Percentiles rank a stretch among this genome's conserved stretches.
Evolutionary conservation across 1,284 basidiomycete species (phyloP).

Genomic region (Microbotryum lychnidis-dioicae): DNA sequence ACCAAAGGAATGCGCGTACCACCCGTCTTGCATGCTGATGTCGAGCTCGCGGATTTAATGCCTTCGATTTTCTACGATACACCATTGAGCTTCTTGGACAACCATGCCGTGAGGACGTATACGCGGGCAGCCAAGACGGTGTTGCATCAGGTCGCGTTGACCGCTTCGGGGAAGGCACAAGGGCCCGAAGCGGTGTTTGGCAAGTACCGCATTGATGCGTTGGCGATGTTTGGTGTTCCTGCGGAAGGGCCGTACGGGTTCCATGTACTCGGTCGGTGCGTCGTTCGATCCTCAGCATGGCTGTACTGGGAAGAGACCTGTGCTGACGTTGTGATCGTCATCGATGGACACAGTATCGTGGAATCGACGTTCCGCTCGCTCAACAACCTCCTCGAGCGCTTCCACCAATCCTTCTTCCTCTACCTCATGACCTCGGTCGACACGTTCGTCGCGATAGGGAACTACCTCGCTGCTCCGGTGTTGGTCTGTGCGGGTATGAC

Average conservation of each 20-base stretch:
- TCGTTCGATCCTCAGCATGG: neutral
- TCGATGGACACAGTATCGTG: slow-evolving; percentile 49
- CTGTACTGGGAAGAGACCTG: neutral
- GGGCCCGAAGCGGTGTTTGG: slow-evolving; percentile 46
- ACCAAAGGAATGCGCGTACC: slow-evolving; percentile 64
- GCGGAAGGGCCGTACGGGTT: slow-evolving; percentile 91
- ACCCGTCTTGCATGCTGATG: slow-evolving; percentile 54
- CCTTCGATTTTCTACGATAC: neutral
- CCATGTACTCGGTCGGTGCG: slow-evolving; percentile 75
- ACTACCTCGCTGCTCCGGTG: slow-evolving; percentile 75
- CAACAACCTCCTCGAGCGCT: slow-evolving; percentile 85
- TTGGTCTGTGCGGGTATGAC: slow-evolving; percentile 73
- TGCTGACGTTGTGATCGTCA: neutral
- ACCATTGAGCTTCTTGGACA: neutral
- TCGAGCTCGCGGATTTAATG: neutral
- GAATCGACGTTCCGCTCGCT: slow-evolving; percentile 79
- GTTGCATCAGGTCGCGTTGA: slow-evolving; percentile 56
- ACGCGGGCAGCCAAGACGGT: slow-evolving; percentile 56
- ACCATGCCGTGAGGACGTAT: slow-evolving; percentile 46
- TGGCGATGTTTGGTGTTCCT: slow-evolving; percentile 81
- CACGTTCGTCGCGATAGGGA: slow-evolving; percentile 79
- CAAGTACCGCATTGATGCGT: slow-evolving; percentile 80
- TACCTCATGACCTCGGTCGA: slow-evolving; percentile 69
- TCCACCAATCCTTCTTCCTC: slow-evolving; percentile 94
- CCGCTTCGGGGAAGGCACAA: slow-evolving; percentile 50